Conservation (phyloP, 305 asterid genomes). For the Fraxinus angustifolia region DNA sequence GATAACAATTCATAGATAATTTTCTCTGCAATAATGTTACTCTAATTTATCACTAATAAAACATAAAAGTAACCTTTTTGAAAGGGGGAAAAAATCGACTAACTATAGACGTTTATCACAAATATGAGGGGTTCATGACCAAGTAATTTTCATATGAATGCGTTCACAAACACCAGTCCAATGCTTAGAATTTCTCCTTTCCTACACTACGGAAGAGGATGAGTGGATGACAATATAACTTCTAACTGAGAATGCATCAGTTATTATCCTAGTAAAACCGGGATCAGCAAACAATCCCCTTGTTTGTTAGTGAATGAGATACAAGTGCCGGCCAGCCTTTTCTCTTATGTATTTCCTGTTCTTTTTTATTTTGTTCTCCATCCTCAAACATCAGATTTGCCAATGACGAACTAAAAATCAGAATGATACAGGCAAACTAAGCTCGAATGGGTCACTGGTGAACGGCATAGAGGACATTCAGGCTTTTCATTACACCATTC, state of each 20-base stretch:
- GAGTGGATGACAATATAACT: not conserved
- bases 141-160: not conserved
- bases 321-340: not conserved
- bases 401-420: slow-evolving; percentile 51
- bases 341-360: not conserved
- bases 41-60: not conserved
- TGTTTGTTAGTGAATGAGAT: not conserved
- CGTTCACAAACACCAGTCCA: not conserved
- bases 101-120: not conserved
- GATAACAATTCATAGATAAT: not conserved
- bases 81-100: not conserved
- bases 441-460: slow-evolving; percentile 79
- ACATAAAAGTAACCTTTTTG: not conserved
- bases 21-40: not conserved
- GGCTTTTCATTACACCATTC: slow-evolving; percentile 99
- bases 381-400: not conserved
- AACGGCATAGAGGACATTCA: slow-evolving; percentile 96
- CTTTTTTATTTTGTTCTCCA: not conserved
- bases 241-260: not conserved
- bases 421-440: slow-evolving; percentile 88
- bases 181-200: not conserved
- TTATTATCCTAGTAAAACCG: not conserved
- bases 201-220: not conserved
- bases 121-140: not conserved
- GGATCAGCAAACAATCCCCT: not conserved